Percentiles rank a stretch among this genome's conserved stretches.
phyloP scores from a whole-genome alignment of 2,329 filamentous ascomycete species.

The Rutstroemia sp. region DNA sequence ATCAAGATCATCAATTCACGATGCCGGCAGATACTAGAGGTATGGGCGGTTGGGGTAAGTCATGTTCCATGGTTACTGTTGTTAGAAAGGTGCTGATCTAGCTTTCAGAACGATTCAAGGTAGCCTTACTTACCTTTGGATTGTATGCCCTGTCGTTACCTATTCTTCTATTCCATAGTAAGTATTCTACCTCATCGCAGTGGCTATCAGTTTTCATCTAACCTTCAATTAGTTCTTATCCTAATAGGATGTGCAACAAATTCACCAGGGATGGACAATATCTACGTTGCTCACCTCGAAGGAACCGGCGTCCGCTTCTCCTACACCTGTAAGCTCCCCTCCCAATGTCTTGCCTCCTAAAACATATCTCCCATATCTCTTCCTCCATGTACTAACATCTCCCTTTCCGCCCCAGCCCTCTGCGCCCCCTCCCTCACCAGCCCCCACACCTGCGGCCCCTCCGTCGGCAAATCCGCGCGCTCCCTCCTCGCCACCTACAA shows the following conservation, averaged over 20 bases:
- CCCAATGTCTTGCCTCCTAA: background rate
- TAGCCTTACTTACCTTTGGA: background rate
- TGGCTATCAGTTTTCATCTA: background rate
- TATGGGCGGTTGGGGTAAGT: background rate
- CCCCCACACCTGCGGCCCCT: background rate
- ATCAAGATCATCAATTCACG: background rate
- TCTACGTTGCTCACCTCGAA: background rate
- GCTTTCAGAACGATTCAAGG: background rate
- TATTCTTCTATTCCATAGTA: conserved; percentile 2
- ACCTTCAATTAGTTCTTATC: background rate
- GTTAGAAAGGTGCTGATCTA: background rate
- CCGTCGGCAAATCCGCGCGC: background rate
- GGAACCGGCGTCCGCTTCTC: background rate
- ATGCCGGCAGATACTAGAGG: background rate
- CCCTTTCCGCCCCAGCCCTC: background rate
- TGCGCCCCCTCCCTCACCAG: background rate
- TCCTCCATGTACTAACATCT: background rate
- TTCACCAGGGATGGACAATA: conserved; percentile 2
- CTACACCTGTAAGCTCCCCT: background rate
- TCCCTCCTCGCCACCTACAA: background rate
- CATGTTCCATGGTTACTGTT: background rate
- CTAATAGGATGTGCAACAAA: background rate
- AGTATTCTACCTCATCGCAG: background rate
- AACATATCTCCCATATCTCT: background rate
- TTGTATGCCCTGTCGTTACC: conserved; percentile 1